These are phyloP conservation scores for Raddia distichophylla DNA, from an alignment of 176 grass and related monocot species.

Conservation along the genomic window DNA sequence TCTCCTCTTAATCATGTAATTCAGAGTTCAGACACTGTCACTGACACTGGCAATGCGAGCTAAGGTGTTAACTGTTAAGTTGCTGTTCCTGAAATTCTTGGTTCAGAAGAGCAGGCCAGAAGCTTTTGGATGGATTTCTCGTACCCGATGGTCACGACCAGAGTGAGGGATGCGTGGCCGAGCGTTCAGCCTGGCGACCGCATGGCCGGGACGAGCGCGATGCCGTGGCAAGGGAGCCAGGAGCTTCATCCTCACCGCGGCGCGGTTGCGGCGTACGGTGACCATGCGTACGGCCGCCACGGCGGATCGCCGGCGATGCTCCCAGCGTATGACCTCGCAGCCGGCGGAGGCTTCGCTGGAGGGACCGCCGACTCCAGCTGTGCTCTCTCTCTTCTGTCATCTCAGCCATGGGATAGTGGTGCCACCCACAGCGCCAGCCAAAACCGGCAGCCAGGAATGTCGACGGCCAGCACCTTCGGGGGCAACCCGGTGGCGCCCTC, in stretches of 20 bases:
- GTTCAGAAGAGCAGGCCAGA: conserved; percentile 61
- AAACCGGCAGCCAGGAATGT: conserved; percentile 40
- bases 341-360: conserved; percentile 41
- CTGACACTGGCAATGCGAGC: neutral
- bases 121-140: conserved; percentile 85
- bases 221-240: conserved; percentile 57
- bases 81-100: neutral
- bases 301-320: conserved; percentile 32
- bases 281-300: conserved; percentile 45
- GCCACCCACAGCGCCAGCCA: conserved; percentile 46
- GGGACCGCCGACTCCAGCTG: conserved; percentile 82
- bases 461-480: conserved; percentile 42
- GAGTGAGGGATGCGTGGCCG: conserved; percentile 58
- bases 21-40: neutral
- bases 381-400: conserved; percentile 99
- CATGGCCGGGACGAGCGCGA: conserved; percentile 8
- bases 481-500: conserved; percentile 47
- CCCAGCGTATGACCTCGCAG: conserved; percentile 59
- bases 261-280: conserved; percentile 53
- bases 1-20: neutral
- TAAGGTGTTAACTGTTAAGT: neutral
- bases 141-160: conserved; percentile 71
- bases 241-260: conserved; percentile 49
- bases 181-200: conserved; percentile 36
- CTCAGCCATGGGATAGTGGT: conserved; percentile 65